Evolutionary conservation across 768 basidiomycete genomes (phyloP).

Genomic region (Hortiboletus flavorubellus): DNA sequence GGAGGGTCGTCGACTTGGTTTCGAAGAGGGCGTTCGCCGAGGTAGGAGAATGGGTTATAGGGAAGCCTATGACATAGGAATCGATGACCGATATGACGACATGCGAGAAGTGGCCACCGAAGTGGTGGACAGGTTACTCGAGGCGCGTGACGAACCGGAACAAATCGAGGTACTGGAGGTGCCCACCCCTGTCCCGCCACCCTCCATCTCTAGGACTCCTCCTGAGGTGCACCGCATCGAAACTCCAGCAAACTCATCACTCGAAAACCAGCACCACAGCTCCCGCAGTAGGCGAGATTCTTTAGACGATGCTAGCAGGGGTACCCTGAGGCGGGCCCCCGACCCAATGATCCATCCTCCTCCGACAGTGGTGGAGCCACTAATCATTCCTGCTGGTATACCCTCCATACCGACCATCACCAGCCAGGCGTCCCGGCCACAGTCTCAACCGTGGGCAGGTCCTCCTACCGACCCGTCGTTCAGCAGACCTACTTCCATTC

Average conservation of each 20-base stretch:
- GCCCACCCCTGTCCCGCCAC: slow-evolving; percentile 17
- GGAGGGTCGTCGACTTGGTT: slow-evolving; percentile 51
- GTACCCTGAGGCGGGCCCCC: slow-evolving; percentile 10
- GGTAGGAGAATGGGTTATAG: slow-evolving; percentile 30
- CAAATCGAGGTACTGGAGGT: slow-evolving; percentile 17
- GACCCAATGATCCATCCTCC: slow-evolving; percentile 11
- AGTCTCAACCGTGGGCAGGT: slow-evolving; percentile 18
- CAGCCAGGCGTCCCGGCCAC: slow-evolving; percentile 20
- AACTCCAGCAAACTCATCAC: slow-evolving; percentile 16
- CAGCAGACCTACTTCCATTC: slow-evolving; percentile 19
- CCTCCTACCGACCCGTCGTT: slow-evolving; percentile 9
- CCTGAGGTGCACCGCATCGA: slow-evolving; percentile 28
- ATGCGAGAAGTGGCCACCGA: slow-evolving; percentile 19
- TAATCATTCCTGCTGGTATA: slow-evolving; percentile 6
- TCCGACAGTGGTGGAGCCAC: slow-evolving; percentile 11
- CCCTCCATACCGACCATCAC: slow-evolving; percentile 6
- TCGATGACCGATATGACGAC: slow-evolving; percentile 12
- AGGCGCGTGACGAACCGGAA: slow-evolving; percentile 21
- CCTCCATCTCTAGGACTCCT: slow-evolving; percentile 8
- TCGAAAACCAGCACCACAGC: slow-evolving; percentile 14
- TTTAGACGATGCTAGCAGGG: slow-evolving; percentile 12
- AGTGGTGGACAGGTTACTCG: slow-evolving; percentile 26
- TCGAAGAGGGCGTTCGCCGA: slow-evolving; percentile 45
- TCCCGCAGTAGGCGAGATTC: slow-evolving; percentile 22
- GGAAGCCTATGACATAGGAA: slow-evolving; percentile 21